Conservation (phyloP, 78 protist genomes). For the Dictyostelium discoideum region dicty_2.7 NC_007088.5:3900001-3900500, state of each 20-base stretch:
- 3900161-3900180: slow-evolving; percentile 35
- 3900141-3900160: not conserved
- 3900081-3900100: not conserved
- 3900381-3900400: slow-evolving; percentile 63
- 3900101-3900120: not conserved
- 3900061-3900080: too few relatives aligned
- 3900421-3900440: slow-evolving; percentile 31
- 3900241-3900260: slow-evolving; percentile 44
- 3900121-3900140: not conserved
- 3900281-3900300: slow-evolving; percentile 45
- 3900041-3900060: not conserved
- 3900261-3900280: slow-evolving; percentile 19
- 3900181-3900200: slow-evolving; percentile 30
- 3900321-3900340: slow-evolving; percentile 38
- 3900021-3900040: too few relatives aligned
- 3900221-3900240: slow-evolving; percentile 43
- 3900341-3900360: slow-evolving; percentile 49
- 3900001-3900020: too few relatives aligned
- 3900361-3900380: slow-evolving; percentile 84
- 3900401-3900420: slow-evolving; percentile 75
- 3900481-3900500: slow-evolving; percentile 55
- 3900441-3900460: slow-evolving; percentile 34
- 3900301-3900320: slow-evolving; percentile 65
- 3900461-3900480: slow-evolving; percentile 68
- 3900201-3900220: slow-evolving; percentile 48